A percentile compares a stretch with the other conserved stretches of the same genome.
These are phyloP conservation scores for Puccinia horiana DNA, from an alignment of 1,284 basidiomycete species.

Conservation along the genomic window DNA sequence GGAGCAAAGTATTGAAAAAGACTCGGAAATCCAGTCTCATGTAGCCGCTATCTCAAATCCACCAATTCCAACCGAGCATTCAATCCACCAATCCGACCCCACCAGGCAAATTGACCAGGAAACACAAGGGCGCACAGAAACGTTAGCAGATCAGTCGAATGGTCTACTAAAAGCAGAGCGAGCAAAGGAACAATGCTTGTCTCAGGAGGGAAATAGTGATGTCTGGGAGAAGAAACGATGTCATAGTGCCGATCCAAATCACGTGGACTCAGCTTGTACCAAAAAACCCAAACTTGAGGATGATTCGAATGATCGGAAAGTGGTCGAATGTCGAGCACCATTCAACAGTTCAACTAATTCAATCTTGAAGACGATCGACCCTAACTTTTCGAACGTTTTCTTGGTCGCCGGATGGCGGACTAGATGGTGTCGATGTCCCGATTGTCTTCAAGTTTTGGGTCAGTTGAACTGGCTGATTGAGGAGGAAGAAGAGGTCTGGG, in stretches of 20 bases:
- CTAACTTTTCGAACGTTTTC: constrained; percentile 13
- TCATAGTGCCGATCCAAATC: neutral
- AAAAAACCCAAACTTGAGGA: constrained; percentile 2
- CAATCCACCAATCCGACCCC: neutral
- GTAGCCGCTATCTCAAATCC: neutral
- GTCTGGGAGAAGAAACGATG: neutral
- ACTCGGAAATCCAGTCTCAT: neutral
- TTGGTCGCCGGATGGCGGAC: constrained; percentile 33
- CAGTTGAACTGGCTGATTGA: constrained; percentile 18
- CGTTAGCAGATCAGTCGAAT: too few relatives aligned
- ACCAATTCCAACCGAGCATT: neutral
- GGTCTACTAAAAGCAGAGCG: neutral
- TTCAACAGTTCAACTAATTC: constrained; percentile 12
- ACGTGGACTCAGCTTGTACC: neutral
- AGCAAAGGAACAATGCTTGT: neutral
- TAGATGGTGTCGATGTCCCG: constrained; percentile 30
- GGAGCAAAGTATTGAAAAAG: neutral
- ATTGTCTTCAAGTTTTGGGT: constrained; percentile 2
- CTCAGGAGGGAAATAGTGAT: too few relatives aligned
- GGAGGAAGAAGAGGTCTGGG: constrained; percentile 47
- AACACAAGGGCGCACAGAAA: neutral
- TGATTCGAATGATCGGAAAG: neutral
- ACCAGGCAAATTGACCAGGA: neutral
- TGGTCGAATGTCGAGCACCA: constrained; percentile 10
- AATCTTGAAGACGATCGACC: constrained; percentile 5